A percentile compares a stretch with the other conserved stretches of the same genome.
phyloP scores from a whole-genome alignment of 306 rosid genomes.

The Prunus campanulata region DNA sequence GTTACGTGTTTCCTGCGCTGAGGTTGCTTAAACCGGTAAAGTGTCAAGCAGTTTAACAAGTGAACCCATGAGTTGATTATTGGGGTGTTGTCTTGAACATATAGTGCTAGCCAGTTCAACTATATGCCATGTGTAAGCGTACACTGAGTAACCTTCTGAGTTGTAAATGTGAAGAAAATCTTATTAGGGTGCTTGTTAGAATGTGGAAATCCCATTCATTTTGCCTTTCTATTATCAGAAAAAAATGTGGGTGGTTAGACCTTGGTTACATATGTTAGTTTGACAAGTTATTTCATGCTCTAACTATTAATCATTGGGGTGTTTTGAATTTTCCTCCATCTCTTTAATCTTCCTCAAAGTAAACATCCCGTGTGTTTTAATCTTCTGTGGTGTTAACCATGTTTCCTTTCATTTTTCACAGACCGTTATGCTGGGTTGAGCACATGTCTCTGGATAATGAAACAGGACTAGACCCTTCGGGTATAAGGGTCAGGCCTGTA shows the following conservation, averaged over 20 bases:
- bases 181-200: background rate
- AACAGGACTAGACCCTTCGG: constrained; percentile 73
- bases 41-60: background rate
- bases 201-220: background rate
- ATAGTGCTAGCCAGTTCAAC: background rate
- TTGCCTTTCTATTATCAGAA: background rate
- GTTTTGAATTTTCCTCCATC: background rate
- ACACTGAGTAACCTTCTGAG: background rate
- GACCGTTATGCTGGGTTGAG: constrained; percentile 83
- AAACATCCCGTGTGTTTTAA: background rate
- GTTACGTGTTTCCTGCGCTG: background rate
- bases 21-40: constrained; percentile 2
- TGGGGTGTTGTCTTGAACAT: background rate
- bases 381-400: constrained; percentile 3
- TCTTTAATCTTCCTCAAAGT: background rate
- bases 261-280: background rate
- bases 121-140: background rate
- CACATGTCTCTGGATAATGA: constrained; percentile 87
- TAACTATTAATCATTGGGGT: background rate
- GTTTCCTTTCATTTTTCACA: constrained; percentile 31
- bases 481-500: constrained; percentile 78
- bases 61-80: background rate
- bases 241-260: background rate
- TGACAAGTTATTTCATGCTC: background rate
- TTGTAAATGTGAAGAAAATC: background rate